Evolutionary conservation across 73 alveolate species (phyloP), one percentile per base, ranked within the genome.

Genomic region (Paramecium caudatum): DNA sequence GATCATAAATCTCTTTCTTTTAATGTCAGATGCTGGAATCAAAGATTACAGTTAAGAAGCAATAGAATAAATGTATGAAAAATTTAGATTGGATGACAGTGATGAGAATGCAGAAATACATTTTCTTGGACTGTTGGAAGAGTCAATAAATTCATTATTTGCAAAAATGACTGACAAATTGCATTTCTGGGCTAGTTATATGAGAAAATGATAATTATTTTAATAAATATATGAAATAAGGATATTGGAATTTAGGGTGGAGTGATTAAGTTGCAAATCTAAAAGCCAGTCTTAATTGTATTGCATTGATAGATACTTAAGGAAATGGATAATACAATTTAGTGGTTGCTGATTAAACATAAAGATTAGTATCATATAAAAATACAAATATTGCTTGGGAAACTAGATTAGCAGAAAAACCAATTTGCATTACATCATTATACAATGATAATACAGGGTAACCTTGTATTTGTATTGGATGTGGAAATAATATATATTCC

Each of bases 131-230:
- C 82, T 97, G 61, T 92, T 97, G 36, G 97, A 94, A 33, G 98
- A 96, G 78, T 88, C 97, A 82, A 98, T 94, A 61, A 96, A 91
- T 68, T 98, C 99, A n/a, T 84, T 98, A 90, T 94, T 96, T 95
- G 98, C 99, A 32, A 94, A 93, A 80, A 93, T 98, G 61, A 94
- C 95, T 94, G 99, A 98, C 80, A 93, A 93, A 36, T 82, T 98
- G 84, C 99, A 98, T 93, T 97, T 93, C 17, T 93, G 98, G 98
- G 99, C 99, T 48, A 90, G 93, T 55, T 98, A 96, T 91, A 94
- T 97, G 99, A 96, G 93, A 43, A 49, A 32, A 33, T 86, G 93
- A 86, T 12, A 65, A 25, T 65, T 33, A 41, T 41, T 7, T 41
- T 41, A 41, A 41, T 41, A 41, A n/a, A n/a, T 74, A 16, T 17